These are phyloP conservation scores for Phialophora verrucosa DNA, from an alignment of 2,329 filamentous ascomycete species.

Conservation along the genomic window DNA sequence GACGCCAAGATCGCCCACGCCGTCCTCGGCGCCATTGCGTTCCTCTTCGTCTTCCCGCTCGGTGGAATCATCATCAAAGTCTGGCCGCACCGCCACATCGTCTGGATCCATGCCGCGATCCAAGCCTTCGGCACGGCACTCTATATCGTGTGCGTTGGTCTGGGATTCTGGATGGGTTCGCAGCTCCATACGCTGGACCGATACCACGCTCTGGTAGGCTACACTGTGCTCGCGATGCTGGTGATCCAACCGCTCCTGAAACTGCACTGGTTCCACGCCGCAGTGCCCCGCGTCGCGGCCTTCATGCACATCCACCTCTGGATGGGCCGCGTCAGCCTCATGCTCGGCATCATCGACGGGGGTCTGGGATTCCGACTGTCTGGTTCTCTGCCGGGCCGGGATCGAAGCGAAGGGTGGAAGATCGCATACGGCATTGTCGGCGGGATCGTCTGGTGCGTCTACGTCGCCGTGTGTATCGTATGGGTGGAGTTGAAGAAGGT, in stretches of 20 bases:
- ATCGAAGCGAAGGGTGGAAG: constrained; percentile 24
- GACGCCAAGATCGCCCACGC: constrained; percentile 38
- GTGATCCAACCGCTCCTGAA: constrained; percentile 42
- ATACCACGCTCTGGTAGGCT: constrained; percentile 42
- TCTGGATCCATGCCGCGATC: constrained; percentile 39
- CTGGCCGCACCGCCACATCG: constrained; percentile 31
- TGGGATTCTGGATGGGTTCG: constrained; percentile 42
- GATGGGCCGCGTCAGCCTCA: constrained; percentile 58
- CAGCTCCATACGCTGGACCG: constrained; percentile 19
- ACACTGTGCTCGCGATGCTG: constrained; percentile 40
- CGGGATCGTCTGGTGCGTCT: constrained; percentile 29
- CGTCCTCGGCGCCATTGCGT: constrained; percentile 38
- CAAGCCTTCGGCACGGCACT: constrained; percentile 39
- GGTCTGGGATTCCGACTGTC: constrained; percentile 55
- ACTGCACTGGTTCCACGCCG: constrained; percentile 51
- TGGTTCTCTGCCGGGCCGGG: constrained; percentile 9
- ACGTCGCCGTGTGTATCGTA: constrained; percentile 29
- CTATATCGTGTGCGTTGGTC: constrained; percentile 39
- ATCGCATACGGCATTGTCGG: constrained; percentile 29
- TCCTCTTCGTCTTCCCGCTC: constrained; percentile 41
- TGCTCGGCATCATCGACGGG: constrained; percentile 62
- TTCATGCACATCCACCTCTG: constrained; percentile 54
- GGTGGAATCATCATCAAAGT: constrained; percentile 41
- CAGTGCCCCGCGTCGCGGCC: constrained; percentile 43
- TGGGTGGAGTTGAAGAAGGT: constrained; percentile 30